Base-by-base conservation (phyloP, 208 protist species). In the Acanthamoeba culbertsoni region DNA sequence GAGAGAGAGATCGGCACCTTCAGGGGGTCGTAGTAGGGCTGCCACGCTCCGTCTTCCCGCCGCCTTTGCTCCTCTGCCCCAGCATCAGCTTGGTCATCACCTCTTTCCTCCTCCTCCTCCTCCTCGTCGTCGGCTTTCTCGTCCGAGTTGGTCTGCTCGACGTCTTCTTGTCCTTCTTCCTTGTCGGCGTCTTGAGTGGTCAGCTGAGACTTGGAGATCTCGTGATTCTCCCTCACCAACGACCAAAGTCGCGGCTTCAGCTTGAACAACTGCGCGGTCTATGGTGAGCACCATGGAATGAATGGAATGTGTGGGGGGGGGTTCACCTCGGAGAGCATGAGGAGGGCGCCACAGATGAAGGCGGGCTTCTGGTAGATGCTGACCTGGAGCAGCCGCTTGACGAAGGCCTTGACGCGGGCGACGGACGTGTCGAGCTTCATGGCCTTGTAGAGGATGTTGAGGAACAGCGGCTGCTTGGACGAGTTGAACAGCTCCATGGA, bases 361-460 rank as follows among this genome's bases (percentile, higher is more conserved):
- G 33, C 2, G n/a, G 95, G 89, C 63, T 88, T 91, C 63, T 91
- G 79, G 57, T 68, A 88, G 20, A 55, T 43, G 57, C 48, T 57
- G 31, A 92, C 93, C 68, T 95, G 94, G 12, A 96, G 46, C 46
- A 95, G 62, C 20, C 95, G 95, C 84, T 95, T 95, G 77, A 84
- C 42, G 45, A 96, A 96, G 31, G 95, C 95, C 42, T 45, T 45
- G 33, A 93, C 28, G 26, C 95, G 63, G 14, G 57, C 18, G 2
- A 92, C 28, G 51, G 0, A 51, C 12, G 35, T 31, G 94, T 96
- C 95, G 5, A 92, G 91, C 55, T 75, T 93, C 20, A 96, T 77
- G 23, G 95, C 73, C 65, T 94, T 94, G 86, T 91, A 95, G n/a
- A 96, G 35, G 23, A 96, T 57, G 48, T 94, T 95, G 23, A 96